Percentiles rank a stretch among this genome's conserved stretches.
These are phyloP conservation scores for Alopecurus myosuroides DNA, from an alignment of 176 grass and related monocot species.

Conservation along the genomic window DNA sequence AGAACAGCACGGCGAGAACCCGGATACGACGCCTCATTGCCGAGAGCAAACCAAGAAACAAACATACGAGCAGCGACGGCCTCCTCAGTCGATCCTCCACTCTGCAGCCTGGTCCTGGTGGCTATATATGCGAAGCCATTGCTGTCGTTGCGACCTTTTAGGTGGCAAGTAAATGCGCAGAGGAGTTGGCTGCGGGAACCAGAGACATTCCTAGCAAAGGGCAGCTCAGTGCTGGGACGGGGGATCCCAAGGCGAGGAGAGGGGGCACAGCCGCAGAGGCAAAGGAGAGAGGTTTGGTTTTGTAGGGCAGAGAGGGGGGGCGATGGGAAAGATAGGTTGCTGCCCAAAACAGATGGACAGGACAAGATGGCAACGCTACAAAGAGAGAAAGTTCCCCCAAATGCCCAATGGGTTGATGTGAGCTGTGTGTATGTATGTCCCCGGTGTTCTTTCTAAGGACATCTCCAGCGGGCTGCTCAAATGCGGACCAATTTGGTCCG, in stretches of 20 bases:
- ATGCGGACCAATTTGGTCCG: no score
- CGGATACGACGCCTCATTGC: not conserved
- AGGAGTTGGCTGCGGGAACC: not conserved
- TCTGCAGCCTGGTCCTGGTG: not conserved
- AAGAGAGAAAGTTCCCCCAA: not conserved
- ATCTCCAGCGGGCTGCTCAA: no score
- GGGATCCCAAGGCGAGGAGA: slow-evolving; percentile 36
- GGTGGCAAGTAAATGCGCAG: slow-evolving; percentile 34
- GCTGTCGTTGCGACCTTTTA: not conserved
- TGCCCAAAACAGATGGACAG: not conserved
- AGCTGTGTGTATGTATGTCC: not conserved
- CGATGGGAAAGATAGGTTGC: not conserved
- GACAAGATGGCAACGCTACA: not conserved
- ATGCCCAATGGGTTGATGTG: not conserved
- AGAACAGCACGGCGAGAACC: not conserved
- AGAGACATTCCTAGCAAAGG: slow-evolving; percentile 31
- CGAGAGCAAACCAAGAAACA: not conserved
- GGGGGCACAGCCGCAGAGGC: no score
- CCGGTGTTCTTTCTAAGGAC: no score
- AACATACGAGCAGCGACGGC: not conserved
- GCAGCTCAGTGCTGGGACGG: not conserved
- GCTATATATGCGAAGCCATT: not conserved
- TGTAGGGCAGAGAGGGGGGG: no score
- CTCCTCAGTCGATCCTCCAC: not conserved
- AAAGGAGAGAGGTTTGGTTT: not conserved